Evolutionary conservation across 257 asterid species (phyloP).

Genomic region (Salvia rosmarinus): DNA sequence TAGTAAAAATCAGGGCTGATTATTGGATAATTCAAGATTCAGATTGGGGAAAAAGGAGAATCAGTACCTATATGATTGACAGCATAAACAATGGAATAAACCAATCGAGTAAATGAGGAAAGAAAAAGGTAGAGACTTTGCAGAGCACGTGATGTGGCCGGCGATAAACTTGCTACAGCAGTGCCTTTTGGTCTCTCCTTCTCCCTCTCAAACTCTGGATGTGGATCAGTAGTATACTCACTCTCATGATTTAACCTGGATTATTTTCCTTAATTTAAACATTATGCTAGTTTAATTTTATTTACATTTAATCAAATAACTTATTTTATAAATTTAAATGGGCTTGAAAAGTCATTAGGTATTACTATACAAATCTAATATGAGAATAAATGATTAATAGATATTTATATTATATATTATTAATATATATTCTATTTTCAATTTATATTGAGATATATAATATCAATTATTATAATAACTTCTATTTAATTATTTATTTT

Average conservation of each 20-base stretch:
- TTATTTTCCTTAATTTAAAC: too few species aligned
- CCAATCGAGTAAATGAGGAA: background rate
- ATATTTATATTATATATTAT: too few species aligned
- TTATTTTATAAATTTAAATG: too few species aligned
- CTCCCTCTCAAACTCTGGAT: background rate
- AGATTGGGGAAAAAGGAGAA: slow-evolving; percentile 22
- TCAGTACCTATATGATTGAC: background rate
- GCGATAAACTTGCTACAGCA: slow-evolving; percentile 33
- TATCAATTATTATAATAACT: too few species aligned
- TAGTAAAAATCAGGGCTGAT: slow-evolving; percentile 24
- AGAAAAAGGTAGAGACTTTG: background rate
- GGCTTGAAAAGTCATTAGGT: too few species aligned
- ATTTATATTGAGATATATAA: too few species aligned
- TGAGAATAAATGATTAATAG: too few species aligned
- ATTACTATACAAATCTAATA: too few species aligned
- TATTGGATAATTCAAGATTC: slow-evolving; percentile 14
- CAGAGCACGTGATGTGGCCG: slow-evolving; percentile 38
- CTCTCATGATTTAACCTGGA: background rate
- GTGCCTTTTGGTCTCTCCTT: background rate
- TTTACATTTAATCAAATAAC: too few species aligned
- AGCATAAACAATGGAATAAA: slow-evolving; percentile 27
- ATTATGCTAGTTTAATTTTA: too few species aligned
- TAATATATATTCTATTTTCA: too few species aligned
- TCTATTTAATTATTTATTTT: too few species aligned
- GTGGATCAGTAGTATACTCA: background rate